Conservation (phyloP, 2,329 filamentous ascomycete genomes). For the Curvularia sp. region DNA sequence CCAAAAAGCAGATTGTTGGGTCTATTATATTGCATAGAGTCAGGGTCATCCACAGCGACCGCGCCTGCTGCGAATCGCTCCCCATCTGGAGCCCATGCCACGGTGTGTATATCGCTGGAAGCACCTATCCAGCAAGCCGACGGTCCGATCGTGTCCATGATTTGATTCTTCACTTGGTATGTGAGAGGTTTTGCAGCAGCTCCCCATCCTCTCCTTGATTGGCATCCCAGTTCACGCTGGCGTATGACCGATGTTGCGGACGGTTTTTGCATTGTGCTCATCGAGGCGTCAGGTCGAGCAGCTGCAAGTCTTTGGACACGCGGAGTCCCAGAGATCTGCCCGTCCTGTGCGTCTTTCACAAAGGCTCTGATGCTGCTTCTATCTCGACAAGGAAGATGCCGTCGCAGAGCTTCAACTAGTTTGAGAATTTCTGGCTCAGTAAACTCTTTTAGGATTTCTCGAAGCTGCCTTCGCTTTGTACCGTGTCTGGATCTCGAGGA, state of each 20-base stretch:
- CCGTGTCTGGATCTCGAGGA: constrained; percentile 13
- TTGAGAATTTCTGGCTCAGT: constrained; percentile 35
- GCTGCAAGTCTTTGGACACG: constrained; percentile 40
- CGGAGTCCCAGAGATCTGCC: constrained; percentile 29
- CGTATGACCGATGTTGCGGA: constrained; percentile 37
- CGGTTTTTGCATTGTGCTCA: constrained; percentile 23
- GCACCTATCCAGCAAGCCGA: constrained; percentile 63
- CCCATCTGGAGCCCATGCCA: constrained; percentile 65
- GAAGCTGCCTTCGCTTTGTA: constrained; percentile 34
- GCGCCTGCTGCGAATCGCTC: constrained; percentile 64
- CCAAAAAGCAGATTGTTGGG: constrained; percentile 65
- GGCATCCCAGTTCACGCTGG: constrained; percentile 45
- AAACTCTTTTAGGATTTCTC: constrained; percentile 25
- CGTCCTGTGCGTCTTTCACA: constrained; percentile 38
- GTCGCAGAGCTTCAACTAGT: constrained; percentile 26
- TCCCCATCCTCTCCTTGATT: constrained; percentile 39
- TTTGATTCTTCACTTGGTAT: constrained; percentile 38
- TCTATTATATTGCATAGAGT: constrained; percentile 68
- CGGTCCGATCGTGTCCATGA: constrained; percentile 53
- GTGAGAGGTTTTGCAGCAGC: constrained; percentile 31
- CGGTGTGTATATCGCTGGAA: constrained; percentile 64
- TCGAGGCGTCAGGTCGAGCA: constrained; percentile 22
- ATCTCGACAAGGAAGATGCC: constrained; percentile 26
- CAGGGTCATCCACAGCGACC: constrained; percentile 61
- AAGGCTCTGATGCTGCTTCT: constrained; percentile 40